Evolutionary conservation across 1,284 basidiomycete species (phyloP).

Genomic region (Melampsora americana): DNA sequence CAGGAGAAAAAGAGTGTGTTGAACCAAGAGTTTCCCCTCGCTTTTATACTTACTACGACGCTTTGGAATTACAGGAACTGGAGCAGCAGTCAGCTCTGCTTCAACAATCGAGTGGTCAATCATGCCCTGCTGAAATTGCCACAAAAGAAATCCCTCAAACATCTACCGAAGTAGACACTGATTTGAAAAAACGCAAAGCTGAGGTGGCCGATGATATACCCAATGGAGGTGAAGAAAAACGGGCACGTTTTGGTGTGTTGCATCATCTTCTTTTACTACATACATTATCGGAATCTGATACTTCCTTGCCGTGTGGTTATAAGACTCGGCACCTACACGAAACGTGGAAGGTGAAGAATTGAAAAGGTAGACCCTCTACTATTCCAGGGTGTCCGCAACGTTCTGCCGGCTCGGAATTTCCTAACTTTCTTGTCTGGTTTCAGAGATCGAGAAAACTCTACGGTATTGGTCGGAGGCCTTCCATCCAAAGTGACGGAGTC

Average conservation of each 20-base stretch:
- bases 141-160: neutral
- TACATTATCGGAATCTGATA: neutral
- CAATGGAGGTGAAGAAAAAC: constrained; percentile 19
- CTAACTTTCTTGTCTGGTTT: neutral
- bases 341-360: neutral
- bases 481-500: constrained; percentile 63
- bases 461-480: constrained; percentile 78
- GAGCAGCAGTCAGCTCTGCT: neutral
- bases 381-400: neutral
- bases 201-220: constrained; percentile 9
- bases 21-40: neutral
- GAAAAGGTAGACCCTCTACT: neutral
- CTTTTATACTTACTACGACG: neutral
- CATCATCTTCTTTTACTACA: neutral
- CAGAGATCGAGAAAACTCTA: constrained; percentile 93
- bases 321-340: neutral
- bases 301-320: neutral
- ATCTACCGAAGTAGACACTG: constrained; percentile 7
- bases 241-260: constrained; percentile 4
- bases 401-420: neutral
- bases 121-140: neutral
- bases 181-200: constrained; percentile 29
- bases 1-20: constrained; percentile 34
- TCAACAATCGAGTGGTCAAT: neutral
- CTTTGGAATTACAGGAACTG: neutral